Percentiles rank a stretch among this genome's conserved stretches.
These are phyloP conservation scores for Colletotrichum paranaense DNA, from an alignment of 2,329 filamentous ascomycete genomes.

Conservation along the genomic window DNA sequence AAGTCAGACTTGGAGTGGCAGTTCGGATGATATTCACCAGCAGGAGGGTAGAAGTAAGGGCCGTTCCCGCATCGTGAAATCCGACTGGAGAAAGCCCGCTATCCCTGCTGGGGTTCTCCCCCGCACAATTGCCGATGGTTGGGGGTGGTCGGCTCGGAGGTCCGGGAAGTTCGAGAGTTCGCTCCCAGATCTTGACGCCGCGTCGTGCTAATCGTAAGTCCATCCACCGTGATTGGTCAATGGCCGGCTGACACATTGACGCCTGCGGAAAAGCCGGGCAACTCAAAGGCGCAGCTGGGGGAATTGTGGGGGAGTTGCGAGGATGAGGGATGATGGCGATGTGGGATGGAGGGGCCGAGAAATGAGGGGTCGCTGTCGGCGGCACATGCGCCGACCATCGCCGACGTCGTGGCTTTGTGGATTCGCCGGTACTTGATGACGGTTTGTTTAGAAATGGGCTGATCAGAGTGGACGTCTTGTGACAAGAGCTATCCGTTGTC, in stretches of 20 bases:
- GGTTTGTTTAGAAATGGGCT: background rate
- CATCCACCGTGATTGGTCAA: background rate
- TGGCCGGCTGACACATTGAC: background rate
- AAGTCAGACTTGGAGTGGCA: background rate
- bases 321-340: background rate
- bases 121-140: conserved; percentile 16
- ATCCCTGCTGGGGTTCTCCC: background rate
- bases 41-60: background rate
- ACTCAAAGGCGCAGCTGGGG: background rate
- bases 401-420: background rate
- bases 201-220: conserved; percentile 7
- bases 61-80: conserved; percentile 9
- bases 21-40: conserved; percentile 12
- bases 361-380: conserved; percentile 28
- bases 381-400: conserved; percentile 22
- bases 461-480: background rate
- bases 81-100: conserved; percentile 7
- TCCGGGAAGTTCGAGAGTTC: conserved; percentile 21
- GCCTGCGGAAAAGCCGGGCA: background rate
- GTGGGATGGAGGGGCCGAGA: conserved; percentile 1
- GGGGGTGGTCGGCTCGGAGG: conserved; percentile 24
- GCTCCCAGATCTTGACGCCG: background rate
- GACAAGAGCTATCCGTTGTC: background rate
- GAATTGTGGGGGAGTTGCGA: conserved; percentile 8
- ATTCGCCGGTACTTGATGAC: conserved; percentile 6